Base-by-base conservation (phyloP, 352 stramenopile genomes). In the Phytophthora cryptogea region DNA sequence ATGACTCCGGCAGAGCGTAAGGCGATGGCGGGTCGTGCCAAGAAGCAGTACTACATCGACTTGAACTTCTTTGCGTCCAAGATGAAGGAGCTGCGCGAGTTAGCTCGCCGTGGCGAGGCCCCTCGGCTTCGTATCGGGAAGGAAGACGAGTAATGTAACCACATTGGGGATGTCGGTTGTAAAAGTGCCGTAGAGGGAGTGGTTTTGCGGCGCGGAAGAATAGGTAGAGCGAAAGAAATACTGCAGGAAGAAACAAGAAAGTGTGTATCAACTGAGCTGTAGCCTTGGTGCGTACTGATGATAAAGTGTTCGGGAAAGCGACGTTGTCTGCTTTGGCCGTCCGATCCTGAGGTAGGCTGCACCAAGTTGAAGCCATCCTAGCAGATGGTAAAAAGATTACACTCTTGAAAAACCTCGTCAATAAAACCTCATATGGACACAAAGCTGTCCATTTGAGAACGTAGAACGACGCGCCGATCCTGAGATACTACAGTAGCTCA, bases 41-140 rank as follows among this genome's bases (percentile, higher is more conserved):
- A 73, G 48, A 72, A 74, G 28, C 78, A 88, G 51, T 90, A 88
- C 49, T 72, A 76, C 49, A 72, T 87, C 50, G 80, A 90, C 63
- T 68, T 81, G 35, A 82, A 81, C 45, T 86, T 86, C 49, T 89
- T 89, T 35, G 68, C 68, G 13, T 41, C 63, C 44, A 86, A 84
- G 70, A 89, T 89, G 79, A 62, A 70, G 28, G 76, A 83, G 43
- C 45, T 89, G 42, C 69, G 59, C 10, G 56, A 53, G 26, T 65
- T 74, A 9, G 76, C 68, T 14, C 66, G 59, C 5, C 43, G 43
- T 37, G 50, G 36, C 2, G 52, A 68, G 4, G 37, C 42, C 4
- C 39, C 54, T 39, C 54, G 35, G 5, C 54, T 74, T 40, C 59
- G 66, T 30, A 47, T 27, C 8, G 58, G 48, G 31, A 42, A 53